Conservation (phyloP, 345 rosid species). For the Geranium rotundifolium region DNA sequence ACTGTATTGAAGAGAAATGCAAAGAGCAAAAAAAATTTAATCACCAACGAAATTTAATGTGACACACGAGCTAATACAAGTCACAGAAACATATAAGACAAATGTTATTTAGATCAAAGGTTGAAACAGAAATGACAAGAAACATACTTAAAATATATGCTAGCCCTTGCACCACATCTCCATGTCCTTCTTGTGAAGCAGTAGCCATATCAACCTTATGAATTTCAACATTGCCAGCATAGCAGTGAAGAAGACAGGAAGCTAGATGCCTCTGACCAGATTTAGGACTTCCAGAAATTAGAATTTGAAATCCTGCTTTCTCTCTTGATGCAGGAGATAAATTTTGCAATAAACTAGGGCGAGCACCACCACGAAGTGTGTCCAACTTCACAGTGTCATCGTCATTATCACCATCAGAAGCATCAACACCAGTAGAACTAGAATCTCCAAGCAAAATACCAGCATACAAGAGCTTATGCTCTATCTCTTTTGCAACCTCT, state of each 20-base stretch:
- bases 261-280: slow-evolving; percentile 93
- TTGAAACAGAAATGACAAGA: slow-evolving; percentile 8
- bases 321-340: slow-evolving; percentile 31
- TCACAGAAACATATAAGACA: background rate
- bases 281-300: slow-evolving; percentile 72
- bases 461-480: slow-evolving; percentile 39
- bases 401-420: slow-evolving; percentile 25
- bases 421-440: slow-evolving; percentile 28
- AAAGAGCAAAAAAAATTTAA: background rate
- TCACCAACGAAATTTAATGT: background rate
- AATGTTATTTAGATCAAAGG: slow-evolving; percentile 1
- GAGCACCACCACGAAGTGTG: slow-evolving; percentile 14
- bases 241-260: slow-evolving; percentile 81
- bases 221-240: slow-evolving; percentile 67
- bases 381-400: slow-evolving; percentile 19
- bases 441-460: slow-evolving; percentile 50
- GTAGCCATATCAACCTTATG: slow-evolving; percentile 89
- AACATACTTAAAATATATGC: slow-evolving; percentile 70
- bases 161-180: slow-evolving; percentile 77
- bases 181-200: slow-evolving; percentile 83
- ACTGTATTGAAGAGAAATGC: background rate
- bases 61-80: background rate
- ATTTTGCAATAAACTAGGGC: slow-evolving; percentile 19
- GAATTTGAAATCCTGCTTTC: slow-evolving; percentile 53
- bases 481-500: slow-evolving; percentile 45